Conservation (phyloP, 2,329 filamentous ascomycete genomes). For the Colletotrichum siamense region DNA sequence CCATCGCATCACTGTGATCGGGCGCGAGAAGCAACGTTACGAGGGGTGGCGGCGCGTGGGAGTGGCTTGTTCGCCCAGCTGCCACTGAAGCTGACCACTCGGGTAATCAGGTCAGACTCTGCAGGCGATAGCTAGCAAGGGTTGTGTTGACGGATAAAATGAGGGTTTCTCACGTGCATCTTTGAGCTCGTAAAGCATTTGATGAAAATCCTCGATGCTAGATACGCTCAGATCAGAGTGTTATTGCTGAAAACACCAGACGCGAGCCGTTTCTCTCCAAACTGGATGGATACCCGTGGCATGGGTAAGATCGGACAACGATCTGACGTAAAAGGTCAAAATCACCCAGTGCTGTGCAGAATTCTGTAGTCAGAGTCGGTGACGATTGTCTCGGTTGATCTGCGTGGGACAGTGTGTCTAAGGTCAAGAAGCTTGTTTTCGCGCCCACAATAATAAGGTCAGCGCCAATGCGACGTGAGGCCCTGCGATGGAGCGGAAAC, state of each 20-base stretch:
- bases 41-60: background rate
- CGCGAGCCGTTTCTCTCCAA: background rate
- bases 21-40: background rate
- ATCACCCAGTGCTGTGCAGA: background rate
- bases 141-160: background rate
- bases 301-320: background rate
- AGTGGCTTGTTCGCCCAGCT: constrained; percentile 4
- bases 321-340: background rate
- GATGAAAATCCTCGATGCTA: background rate
- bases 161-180: background rate
- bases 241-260: background rate
- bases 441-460: background rate
- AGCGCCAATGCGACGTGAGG: background rate
- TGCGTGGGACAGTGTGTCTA: background rate
- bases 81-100: background rate
- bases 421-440: background rate
- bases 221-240: background rate
- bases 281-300: background rate
- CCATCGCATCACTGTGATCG: background rate
- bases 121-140: background rate
- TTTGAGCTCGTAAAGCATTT: background rate
- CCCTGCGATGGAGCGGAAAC: background rate
- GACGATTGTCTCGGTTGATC: background rate
- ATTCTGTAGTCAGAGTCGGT: background rate
- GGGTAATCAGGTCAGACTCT: background rate